These are phyloP conservation scores for Daldinia childiae DNA, from an alignment of 495 filamentous ascomycete genomes.

Conservation along the genomic window DNA sequence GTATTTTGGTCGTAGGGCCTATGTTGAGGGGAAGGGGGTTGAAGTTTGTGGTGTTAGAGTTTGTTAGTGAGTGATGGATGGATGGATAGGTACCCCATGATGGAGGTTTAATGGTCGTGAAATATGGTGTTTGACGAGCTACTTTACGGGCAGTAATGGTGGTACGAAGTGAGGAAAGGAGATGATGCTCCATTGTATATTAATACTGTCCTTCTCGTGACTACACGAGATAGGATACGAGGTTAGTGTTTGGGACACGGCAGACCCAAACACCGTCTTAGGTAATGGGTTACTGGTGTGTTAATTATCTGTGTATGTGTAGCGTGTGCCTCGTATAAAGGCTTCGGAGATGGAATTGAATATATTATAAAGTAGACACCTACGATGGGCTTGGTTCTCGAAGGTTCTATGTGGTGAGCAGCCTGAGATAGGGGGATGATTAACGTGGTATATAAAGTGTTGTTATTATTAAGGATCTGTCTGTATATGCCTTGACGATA, in stretches of 20 bases:
- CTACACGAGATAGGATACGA: no score
- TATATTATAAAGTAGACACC: neutral
- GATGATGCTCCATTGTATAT: neutral
- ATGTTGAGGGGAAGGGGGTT: constrained; percentile 75
- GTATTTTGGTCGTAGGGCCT: constrained; percentile 77
- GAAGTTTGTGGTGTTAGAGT: constrained; percentile 85
- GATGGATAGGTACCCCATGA: no score
- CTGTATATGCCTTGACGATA: neutral
- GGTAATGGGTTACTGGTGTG: neutral
- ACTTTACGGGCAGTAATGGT: neutral
- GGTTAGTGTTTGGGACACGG: neutral
- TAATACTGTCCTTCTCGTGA: no score
- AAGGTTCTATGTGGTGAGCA: neutral
- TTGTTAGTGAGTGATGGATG: constrained; percentile 54
- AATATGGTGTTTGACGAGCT: no score
- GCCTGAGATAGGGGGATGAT: neutral
- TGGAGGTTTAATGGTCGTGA: no score
- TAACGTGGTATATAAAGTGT: neutral
- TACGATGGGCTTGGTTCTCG: neutral
- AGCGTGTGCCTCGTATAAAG: neutral
- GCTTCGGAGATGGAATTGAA: neutral
- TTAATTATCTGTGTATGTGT: constrained; percentile 4
- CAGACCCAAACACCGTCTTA: neutral
- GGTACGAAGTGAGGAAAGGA: neutral
- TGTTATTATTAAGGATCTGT: neutral